These are phyloP conservation scores for Debaryomyces fabryi DNA, from an alignment of 1,139 yeast genomes.

Conservation along the genomic window DNA sequence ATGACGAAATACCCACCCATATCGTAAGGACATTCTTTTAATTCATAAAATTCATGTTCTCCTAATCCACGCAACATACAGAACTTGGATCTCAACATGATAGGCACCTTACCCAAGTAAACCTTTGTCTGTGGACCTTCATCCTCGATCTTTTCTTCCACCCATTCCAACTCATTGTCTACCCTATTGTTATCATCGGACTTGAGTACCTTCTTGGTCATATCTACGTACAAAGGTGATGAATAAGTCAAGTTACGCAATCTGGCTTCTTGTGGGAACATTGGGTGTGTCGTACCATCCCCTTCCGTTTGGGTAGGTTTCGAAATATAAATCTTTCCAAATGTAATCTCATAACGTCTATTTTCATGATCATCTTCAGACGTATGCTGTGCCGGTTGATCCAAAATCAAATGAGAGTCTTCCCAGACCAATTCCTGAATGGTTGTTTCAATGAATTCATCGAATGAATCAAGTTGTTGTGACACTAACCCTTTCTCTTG, in stretches of 20 bases:
- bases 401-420: conserved; percentile 89
- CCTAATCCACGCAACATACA: conserved; percentile 90
- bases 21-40: conserved; percentile 98
- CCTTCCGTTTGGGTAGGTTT: conserved; percentile 99
- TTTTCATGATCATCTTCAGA: conserved; percentile 87
- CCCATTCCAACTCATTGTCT: conserved; percentile 75
- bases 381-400: conserved; percentile 98
- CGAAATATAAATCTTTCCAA: conserved; percentile 94
- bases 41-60: conserved; percentile 93
- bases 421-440: conserved; percentile 97
- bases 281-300: conserved; percentile 98
- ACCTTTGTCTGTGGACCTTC: conserved; percentile 72
- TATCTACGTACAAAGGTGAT: conserved; percentile 93
- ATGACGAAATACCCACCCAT: conserved; percentile 99
- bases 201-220: conserved; percentile 86
- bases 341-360: conserved; percentile 90
- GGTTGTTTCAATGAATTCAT: conserved; percentile 95
- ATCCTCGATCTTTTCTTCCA: conserved; percentile 52
- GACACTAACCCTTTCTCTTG: conserved; percentile 96
- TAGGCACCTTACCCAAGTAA: conserved; percentile 94
- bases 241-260: conserved; percentile 94
- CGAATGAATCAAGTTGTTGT: conserved; percentile 96
- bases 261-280: conserved; percentile 98
- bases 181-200: conserved; percentile 69
- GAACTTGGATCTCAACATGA: conserved; percentile 95